These are phyloP conservation scores for Apiospora marii DNA, from an alignment of 2,329 filamentous ascomycete species.

Conservation along the genomic window DNA sequence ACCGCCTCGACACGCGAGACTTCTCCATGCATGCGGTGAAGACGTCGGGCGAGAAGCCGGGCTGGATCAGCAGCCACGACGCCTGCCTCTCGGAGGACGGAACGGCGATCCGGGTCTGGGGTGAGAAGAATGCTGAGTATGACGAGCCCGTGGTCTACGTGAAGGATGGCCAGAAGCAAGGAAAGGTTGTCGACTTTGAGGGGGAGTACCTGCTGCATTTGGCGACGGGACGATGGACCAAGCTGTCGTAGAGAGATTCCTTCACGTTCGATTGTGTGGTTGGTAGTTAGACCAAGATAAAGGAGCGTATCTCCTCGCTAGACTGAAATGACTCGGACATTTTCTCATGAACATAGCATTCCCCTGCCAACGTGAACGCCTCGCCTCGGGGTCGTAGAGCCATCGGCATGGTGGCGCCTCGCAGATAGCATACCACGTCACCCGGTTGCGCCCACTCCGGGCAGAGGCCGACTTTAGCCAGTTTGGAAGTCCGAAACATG, in stretches of 20 bases:
- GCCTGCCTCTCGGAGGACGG: background rate
- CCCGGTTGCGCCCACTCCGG: background rate
- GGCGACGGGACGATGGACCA: background rate
- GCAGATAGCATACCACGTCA: background rate
- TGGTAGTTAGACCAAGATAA: background rate
- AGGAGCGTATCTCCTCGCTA: background rate
- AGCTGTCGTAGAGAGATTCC: background rate
- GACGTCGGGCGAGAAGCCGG: background rate
- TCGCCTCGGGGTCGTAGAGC: background rate
- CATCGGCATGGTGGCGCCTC: background rate
- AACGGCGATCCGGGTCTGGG: background rate
- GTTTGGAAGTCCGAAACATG: background rate
- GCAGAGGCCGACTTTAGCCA: background rate
- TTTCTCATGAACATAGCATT: background rate
- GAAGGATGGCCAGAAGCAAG: background rate
- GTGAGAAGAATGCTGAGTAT: background rate
- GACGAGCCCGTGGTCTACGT: background rate
- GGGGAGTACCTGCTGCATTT: background rate
- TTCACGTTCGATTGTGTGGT: too few relatives aligned
- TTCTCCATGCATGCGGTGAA: constrained; percentile 2
- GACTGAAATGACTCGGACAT: background rate
- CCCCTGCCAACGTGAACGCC: background rate
- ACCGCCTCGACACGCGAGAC: background rate
- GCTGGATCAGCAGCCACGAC: background rate
- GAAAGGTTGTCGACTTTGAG: background rate